Conservation (phyloP, 345 rosid species). For the Gynandropsis gynandra region DNA sequence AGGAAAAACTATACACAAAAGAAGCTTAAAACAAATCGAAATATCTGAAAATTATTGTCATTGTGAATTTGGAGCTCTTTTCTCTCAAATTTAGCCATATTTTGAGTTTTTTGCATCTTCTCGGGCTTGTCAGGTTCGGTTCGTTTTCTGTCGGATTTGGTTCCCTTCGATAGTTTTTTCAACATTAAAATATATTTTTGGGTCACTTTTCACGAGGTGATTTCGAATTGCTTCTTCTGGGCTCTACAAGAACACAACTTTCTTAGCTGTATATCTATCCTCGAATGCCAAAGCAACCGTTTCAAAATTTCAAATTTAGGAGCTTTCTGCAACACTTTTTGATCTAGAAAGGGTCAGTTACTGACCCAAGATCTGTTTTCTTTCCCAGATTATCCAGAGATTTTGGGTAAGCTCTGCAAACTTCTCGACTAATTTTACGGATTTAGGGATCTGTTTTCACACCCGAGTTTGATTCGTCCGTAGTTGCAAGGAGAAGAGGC, state of each 20-base stretch:
- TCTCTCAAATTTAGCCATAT: no score
- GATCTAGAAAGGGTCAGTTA: no score
- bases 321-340: no score
- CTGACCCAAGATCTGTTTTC: conserved; percentile 22
- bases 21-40: no score
- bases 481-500: no score
- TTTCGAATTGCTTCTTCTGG: conserved; percentile 28
- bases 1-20: no score
- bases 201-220: conserved; percentile 21
- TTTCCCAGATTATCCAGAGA: conserved; percentile 15
- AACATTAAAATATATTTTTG: conserved; percentile 24
- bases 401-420: conserved; percentile 11
- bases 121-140: conserved; percentile 19
- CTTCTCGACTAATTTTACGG: no score
- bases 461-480: no score
- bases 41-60: not conserved
- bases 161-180: no score
- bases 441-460: no score
- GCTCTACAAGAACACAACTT: conserved; percentile 28
- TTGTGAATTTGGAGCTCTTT: no score
- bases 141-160: conserved; percentile 23
- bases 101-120: not conserved
- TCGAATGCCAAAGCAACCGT: conserved; percentile 13
- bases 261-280: not conserved
- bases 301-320: no score